Conservation (phyloP, 164 flowering plant species). For the Berberis thunbergii region DNA sequence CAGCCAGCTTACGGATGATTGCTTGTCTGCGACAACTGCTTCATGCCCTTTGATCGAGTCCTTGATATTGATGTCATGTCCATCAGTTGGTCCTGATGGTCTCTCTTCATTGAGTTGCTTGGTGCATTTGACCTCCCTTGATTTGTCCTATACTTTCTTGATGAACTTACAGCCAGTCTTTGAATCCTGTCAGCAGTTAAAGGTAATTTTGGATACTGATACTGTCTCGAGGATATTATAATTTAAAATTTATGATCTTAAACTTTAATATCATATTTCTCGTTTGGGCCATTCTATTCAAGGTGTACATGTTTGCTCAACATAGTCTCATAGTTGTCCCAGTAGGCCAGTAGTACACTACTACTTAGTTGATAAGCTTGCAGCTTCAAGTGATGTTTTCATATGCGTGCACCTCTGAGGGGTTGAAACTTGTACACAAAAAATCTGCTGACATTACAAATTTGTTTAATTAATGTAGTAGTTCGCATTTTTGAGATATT, state of each 20-base stretch:
- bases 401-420: no score
- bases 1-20: constrained; percentile 91
- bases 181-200: constrained; percentile 64
- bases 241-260: background rate
- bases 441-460: no score
- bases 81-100: constrained; percentile 78
- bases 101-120: constrained; percentile 62
- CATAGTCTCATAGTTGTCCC: no score
- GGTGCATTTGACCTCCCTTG: constrained; percentile 61
- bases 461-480: no score
- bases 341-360: no score
- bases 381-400: no score
- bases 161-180: constrained; percentile 72
- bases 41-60: constrained; percentile 75
- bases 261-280: no score
- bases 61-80: constrained; percentile 88
- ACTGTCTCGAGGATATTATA: background rate
- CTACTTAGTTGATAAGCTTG: no score
- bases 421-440: no score
- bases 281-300: no score
- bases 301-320: no score
- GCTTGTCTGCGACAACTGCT: constrained; percentile 71
- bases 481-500: no score
- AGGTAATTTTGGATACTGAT: constrained; percentile 33
- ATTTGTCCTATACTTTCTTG: constrained; percentile 87